phyloP scores from a whole-genome alignment of 805 yeast genomes.

The Nakazawaea anatomiae region DNA sequence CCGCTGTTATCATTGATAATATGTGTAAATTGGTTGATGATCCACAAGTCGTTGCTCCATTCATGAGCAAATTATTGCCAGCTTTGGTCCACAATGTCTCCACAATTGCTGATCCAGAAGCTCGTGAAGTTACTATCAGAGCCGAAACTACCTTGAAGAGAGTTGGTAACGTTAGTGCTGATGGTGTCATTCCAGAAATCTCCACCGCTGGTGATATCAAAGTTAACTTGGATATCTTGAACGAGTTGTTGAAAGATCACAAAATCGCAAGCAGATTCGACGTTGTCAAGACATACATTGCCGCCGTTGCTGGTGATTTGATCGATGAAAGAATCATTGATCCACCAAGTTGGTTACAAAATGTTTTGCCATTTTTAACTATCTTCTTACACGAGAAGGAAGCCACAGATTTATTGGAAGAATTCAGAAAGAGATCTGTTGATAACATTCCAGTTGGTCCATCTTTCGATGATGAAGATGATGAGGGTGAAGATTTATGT shows the following conservation, averaged over 20 bases:
- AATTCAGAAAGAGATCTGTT: slow-evolving; percentile 92
- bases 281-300: slow-evolving; percentile 72
- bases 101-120: slow-evolving; percentile 99
- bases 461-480: slow-evolving; percentile 84
- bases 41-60: slow-evolving; percentile 99
- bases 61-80: slow-evolving; percentile 93
- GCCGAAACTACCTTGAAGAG: slow-evolving; percentile 96
- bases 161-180: slow-evolving; percentile 94
- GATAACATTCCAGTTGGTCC: slow-evolving; percentile 98
- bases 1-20: slow-evolving; percentile 99
- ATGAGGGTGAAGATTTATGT: slow-evolving; percentile 99
- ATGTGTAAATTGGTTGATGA: slow-evolving; percentile 99
- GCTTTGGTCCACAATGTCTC: slow-evolving; percentile 90
- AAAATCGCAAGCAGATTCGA: slow-evolving; percentile 75
- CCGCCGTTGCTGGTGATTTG: slow-evolving; percentile 98
- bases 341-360: slow-evolving; percentile 84
- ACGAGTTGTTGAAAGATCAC: slow-evolving; percentile 62
- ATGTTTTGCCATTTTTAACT: slow-evolving; percentile 90
- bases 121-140: slow-evolving; percentile 96
- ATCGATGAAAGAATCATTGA: slow-evolving; percentile 96
- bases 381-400: slow-evolving; percentile 91
- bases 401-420: slow-evolving; percentile 86
- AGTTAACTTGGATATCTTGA: slow-evolving; percentile 81
- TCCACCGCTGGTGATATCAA: slow-evolving; percentile 97
- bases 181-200: slow-evolving; percentile 91